Conservation (phyloP, 139 green algal genomes). For the Raphidocelis subcapitata region DNA sequence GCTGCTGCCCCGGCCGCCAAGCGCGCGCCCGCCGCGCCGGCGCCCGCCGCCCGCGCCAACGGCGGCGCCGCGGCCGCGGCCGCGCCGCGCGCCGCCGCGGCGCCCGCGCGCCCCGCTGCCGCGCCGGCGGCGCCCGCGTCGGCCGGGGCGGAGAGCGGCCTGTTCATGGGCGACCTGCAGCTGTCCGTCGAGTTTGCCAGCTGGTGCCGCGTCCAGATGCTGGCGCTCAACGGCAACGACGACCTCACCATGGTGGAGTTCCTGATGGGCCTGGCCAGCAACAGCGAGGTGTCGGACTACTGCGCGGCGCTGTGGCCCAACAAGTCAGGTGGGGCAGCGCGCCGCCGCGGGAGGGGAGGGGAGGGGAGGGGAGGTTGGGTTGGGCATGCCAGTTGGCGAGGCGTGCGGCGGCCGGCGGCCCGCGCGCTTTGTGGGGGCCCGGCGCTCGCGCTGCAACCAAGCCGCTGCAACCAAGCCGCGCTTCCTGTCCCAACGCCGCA, state of each 20-base stretch:
- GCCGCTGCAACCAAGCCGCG: too few relatives aligned
- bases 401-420: too few relatives aligned
- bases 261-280: slow-evolving; percentile 61
- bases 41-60: not conserved
- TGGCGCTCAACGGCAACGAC: slow-evolving; percentile 44
- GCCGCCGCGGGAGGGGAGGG: too few relatives aligned
- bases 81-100: not conserved
- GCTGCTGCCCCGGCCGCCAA: too few relatives aligned
- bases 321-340: slow-evolving; percentile 39
- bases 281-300: slow-evolving; percentile 78
- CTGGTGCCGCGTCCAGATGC: slow-evolving; percentile 58
- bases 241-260: slow-evolving; percentile 78
- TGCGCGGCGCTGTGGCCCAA: slow-evolving; percentile 40
- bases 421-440: too few relatives aligned
- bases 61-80: not conserved
- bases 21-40: not conserved
- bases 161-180: slow-evolving; percentile 33
- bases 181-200: slow-evolving; percentile 35
- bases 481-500: too few relatives aligned
- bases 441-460: too few relatives aligned
- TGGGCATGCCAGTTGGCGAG: too few relatives aligned
- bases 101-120: not conserved
- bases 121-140: slow-evolving; percentile 1
- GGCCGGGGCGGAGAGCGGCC: not conserved
- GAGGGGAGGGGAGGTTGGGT: not conserved